Evolutionary conservation across 73 alveolate species (phyloP).

Genomic region (Tetrahymena elliotti): DNA sequence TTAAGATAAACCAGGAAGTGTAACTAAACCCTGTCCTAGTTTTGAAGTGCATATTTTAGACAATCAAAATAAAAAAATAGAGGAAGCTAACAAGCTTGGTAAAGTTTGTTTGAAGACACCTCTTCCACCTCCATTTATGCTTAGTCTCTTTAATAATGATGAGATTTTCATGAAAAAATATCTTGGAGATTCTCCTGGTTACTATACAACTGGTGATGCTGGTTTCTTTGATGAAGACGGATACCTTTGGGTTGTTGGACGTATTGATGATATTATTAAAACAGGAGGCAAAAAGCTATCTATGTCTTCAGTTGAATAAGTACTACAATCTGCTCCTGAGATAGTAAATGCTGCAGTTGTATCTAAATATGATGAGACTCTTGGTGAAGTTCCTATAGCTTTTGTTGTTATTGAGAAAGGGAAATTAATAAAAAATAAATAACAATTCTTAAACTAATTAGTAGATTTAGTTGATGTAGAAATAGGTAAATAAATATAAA

Average conservation of each 20-base stretch:
- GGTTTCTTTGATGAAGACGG: constrained; percentile 85
- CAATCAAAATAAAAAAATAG: constrained; percentile 60
- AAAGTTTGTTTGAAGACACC: constrained; percentile 88
- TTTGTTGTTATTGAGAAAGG: constrained; percentile 79
- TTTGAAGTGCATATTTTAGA: constrained; percentile 76
- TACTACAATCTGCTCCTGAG: constrained; percentile 55
- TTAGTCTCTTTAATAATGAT: constrained; percentile 91
- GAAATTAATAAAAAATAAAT: constrained; percentile 7
- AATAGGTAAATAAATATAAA: background rate
- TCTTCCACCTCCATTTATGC: constrained; percentile 98
- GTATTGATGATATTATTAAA: constrained; percentile 85
- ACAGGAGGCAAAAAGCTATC: constrained; percentile 89
- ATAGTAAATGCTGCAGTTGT: constrained; percentile 96
- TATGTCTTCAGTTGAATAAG: constrained; percentile 80
- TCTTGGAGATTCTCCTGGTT: constrained; percentile 85
- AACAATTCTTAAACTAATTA: constrained; percentile 44
- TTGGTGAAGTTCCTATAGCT: constrained; percentile 95
- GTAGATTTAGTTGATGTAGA: constrained; percentile 52
- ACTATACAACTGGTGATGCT: constrained; percentile 93
- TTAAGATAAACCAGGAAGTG: constrained; percentile 78
- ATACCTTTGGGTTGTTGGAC: constrained; percentile 62
- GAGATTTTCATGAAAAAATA: constrained; percentile 87
- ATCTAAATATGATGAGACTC: constrained; percentile 76
- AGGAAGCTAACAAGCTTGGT: constrained; percentile 61
- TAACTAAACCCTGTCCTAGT: constrained; percentile 93